A percentile compares a stretch with the other conserved stretches of the same genome.
Evolutionary conservation across 1,284 basidiomycete species (phyloP).

Genomic region (Bondarzewia mesenterica): DNA sequence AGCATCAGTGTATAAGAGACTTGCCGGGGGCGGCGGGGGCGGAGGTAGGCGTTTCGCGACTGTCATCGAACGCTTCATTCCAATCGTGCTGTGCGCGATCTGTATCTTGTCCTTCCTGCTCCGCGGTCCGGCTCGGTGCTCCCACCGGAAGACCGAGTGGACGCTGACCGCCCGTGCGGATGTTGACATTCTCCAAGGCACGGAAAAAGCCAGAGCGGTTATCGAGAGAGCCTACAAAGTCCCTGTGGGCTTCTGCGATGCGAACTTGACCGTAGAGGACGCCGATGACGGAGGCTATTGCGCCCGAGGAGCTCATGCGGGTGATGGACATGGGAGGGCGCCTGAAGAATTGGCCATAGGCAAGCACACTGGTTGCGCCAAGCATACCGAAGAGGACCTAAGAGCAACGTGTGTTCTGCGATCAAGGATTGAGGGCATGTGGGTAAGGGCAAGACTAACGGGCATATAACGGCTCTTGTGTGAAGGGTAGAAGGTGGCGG

Average conservation of each 20-base stretch:
- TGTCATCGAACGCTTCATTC: no score
- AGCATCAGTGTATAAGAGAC: no score
- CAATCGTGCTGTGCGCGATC: no score
- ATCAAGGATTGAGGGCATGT: neutral
- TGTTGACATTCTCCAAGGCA: constrained; percentile 32
- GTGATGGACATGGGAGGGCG: constrained; percentile 9
- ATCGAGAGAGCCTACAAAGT: constrained; percentile 40
- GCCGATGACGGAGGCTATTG: constrained; percentile 12
- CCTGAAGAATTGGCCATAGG: constrained; percentile 8
- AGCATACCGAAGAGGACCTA: neutral
- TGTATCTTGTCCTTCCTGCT: neutral
- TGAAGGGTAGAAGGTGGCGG: constrained; percentile 42
- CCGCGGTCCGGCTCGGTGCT: neutral
- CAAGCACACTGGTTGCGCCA: neutral
- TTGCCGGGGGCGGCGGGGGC: no score
- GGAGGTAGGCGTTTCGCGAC: no score
- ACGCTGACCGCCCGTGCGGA: constrained; percentile 13
- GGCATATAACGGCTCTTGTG: constrained; percentile 29
- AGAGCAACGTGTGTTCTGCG: neutral
- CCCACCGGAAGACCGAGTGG: constrained; percentile 9
- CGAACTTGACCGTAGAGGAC: constrained; percentile 14
- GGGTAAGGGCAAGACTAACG: constrained; percentile 22
- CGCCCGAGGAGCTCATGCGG: constrained; percentile 9
- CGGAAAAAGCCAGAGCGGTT: constrained; percentile 32
- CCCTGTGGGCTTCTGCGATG: constrained; percentile 17